Evolutionary conservation across 73 alveolate genomes (phyloP), one percentile per base, ranked within the genome.

Genomic region (Uronychia binucleata): DNA sequence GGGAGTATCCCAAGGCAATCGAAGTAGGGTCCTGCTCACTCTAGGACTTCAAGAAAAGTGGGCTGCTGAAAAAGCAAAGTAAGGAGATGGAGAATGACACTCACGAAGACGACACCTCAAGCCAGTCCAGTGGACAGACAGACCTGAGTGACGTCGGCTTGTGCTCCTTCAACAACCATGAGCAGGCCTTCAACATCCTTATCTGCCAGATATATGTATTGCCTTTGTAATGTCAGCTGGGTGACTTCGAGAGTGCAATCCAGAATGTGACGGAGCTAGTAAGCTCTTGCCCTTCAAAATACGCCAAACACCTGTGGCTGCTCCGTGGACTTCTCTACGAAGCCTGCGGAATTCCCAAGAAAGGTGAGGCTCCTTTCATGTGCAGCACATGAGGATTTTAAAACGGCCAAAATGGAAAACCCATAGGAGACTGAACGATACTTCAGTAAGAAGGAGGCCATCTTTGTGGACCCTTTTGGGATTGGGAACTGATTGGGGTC

Each of bases 101-200:
- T 11, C 5, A 46, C 67, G 67, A 46, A 5, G 67, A 46, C 19
- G 67, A 46, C 5, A 46, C 67, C 67, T 46, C 67, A 46, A 46
- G 67, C 67, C 67, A 46, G 67, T n/a, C 86, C 31, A 90, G 96
- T 78, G 75, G 86, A 29, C 77, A 90, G 79, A 90, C 96, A 25
- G 96, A 90, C 34, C 80, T 90, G 33, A 58, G 88, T 58, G 96
- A 90, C 59, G 91, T 90, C 26, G 96, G 96, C 8, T 34, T 90
- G 77, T 90, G 96, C 79, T 90, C 96, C n/a, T 58, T 90, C 46
- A 90, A 90, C 46, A 58, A 59, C 11, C 83, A 85, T 67, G 96
- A 90, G 67, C 25, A 77, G 0, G 30, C 27, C 34, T 90, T 30
- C 83, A 90, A 90, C 59, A 81, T 90, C 1, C 0, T 90, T 82